These are phyloP conservation scores for Excoecaria agallocha DNA, from an alignment of 345 rosid genomes.

Conservation along the genomic window DNA sequence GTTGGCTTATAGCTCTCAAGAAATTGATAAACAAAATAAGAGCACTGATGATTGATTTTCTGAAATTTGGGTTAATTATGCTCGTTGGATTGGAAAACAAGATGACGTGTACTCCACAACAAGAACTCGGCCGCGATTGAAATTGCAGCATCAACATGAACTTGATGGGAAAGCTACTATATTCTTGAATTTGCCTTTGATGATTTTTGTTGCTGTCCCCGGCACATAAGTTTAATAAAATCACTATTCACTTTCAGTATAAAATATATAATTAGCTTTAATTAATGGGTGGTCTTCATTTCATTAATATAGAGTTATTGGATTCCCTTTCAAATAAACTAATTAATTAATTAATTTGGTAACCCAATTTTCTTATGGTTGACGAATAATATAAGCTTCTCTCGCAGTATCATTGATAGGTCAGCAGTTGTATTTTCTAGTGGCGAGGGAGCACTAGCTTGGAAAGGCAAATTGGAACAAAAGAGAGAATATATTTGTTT, in stretches of 20 bases:
- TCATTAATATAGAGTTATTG: too few relatives aligned
- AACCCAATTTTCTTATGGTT: too few relatives aligned
- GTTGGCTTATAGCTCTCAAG: constrained; percentile 11
- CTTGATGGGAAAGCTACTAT: constrained; percentile 23
- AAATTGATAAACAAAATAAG: background rate
- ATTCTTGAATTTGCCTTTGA: constrained; percentile 23
- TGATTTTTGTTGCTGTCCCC: constrained; percentile 32
- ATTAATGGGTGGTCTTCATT: constrained; percentile 49
- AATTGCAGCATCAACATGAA: constrained; percentile 17
- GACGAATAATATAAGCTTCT: too few relatives aligned
- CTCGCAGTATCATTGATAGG: constrained; percentile 43
- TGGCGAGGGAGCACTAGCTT: constrained; percentile 23
- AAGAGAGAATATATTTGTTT: constrained; percentile 26
- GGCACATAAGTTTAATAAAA: constrained; percentile 8
- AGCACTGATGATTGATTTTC: constrained; percentile 9
- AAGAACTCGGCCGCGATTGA: too few relatives aligned
- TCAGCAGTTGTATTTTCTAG: constrained; percentile 26
- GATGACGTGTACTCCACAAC: constrained; percentile 38
- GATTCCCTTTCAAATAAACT: too few relatives aligned
- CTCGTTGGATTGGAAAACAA: too few relatives aligned
- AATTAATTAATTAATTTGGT: too few relatives aligned
- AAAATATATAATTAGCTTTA: constrained; percentile 9
- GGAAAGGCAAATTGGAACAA: constrained; percentile 24
- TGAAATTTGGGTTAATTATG: constrained; percentile 19
- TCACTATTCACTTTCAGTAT: background rate